A percentile compares a stretch with the other conserved stretches of the same genome.
Conservation (phyloP, 768 basidiomycete genomes). For the Suillus fuscotomentosus region DNA sequence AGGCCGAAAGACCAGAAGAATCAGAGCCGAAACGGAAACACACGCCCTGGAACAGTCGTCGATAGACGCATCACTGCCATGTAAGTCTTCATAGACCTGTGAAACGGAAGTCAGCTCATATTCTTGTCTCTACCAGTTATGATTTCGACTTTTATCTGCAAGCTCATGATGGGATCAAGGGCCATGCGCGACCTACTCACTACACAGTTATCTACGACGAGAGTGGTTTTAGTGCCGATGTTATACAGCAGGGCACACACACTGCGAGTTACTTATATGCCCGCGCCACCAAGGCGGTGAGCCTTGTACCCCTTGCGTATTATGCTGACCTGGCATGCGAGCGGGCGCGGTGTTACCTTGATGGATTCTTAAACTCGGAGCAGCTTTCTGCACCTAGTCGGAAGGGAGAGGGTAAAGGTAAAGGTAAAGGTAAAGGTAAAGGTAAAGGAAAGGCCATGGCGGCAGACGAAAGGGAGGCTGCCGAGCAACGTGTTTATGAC, state of each 20-base stretch:
- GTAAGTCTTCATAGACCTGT: constrained; percentile 36
- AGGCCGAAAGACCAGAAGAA: constrained; percentile 48
- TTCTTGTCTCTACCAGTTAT: constrained; percentile 35
- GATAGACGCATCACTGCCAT: constrained; percentile 75
- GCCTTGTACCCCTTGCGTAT: constrained; percentile 75
- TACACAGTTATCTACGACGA: constrained; percentile 84
- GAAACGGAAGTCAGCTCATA: neutral
- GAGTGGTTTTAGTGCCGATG: constrained; percentile 60
- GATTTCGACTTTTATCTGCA: constrained; percentile 70
- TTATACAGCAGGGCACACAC: constrained; percentile 72
- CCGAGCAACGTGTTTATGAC: constrained; percentile 17
- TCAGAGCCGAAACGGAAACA: constrained; percentile 70
- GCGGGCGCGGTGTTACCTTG: constrained; percentile 62
- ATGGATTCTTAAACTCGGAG: neutral
- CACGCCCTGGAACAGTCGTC: constrained; percentile 75
- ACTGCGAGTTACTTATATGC: constrained; percentile 73
- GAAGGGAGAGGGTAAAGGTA: neutral
- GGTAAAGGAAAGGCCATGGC: neutral
- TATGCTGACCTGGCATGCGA: constrained; percentile 85
- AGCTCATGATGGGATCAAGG: constrained; percentile 74
- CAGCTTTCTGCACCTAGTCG: neutral
- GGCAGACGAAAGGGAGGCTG: constrained; percentile 3
- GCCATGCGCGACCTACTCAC: constrained; percentile 69
- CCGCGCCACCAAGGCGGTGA: constrained; percentile 81
- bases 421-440: neutral